Evolutionary conservation across 176 grass and related monocot genomes (phyloP).

Genomic region (Avena eriantha): DNA sequence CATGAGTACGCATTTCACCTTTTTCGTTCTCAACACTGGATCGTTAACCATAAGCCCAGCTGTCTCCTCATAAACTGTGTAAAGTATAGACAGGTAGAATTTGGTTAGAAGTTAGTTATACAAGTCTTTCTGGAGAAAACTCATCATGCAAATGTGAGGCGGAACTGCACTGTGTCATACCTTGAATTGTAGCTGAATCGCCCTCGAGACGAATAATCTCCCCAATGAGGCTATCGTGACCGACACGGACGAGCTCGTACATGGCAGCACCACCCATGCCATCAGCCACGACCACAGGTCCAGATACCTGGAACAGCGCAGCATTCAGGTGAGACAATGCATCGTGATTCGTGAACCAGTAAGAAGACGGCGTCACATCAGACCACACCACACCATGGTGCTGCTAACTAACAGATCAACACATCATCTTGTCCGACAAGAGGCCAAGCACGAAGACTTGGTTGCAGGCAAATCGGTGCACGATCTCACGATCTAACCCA

Average conservation of each 20-base stretch:
- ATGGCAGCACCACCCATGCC: constrained; percentile 91
- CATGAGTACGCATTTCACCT: constrained; percentile 39
- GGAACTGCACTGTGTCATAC: constrained; percentile 5
- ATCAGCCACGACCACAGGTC: constrained; percentile 86
- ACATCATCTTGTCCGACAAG: not conserved
- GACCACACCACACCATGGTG: not conserved
- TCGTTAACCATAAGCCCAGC: constrained; percentile 88
- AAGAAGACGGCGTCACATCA: not conserved
- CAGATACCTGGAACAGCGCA: constrained; percentile 63
- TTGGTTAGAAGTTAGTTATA: not conserved
- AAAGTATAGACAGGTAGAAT: constrained; percentile 14
- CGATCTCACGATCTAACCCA: not conserved
- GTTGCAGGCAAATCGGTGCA: not conserved
- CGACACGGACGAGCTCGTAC: constrained; percentile 88
- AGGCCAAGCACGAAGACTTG: not conserved
- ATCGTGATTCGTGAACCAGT: not conserved
- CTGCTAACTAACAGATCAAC: not conserved
- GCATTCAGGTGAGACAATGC: not conserved
- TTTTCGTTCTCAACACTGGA: constrained; percentile 73
- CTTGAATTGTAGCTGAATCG: constrained; percentile 87
- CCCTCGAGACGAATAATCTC: constrained; percentile 96
- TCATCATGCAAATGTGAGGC: not conserved
- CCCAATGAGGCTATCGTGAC: constrained; percentile 82
- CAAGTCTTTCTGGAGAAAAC: not conserved
- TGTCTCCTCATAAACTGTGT: constrained; percentile 88